Conservation (phyloP, 352 stramenopile species). For the Phytopythium oedochilum region DNA sequence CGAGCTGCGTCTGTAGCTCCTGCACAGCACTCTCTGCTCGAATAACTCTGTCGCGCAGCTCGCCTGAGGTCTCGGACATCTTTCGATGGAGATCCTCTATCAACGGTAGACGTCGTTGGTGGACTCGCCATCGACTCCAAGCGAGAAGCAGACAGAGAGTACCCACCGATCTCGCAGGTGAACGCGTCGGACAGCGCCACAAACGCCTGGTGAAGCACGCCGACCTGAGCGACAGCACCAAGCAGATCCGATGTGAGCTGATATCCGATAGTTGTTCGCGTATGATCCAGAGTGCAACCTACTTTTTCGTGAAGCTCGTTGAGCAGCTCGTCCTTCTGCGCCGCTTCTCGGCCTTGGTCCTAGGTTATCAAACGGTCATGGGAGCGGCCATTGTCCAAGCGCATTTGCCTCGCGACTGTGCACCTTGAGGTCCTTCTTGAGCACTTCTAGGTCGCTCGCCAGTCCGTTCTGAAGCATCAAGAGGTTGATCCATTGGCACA, state of each 20-base stretch:
- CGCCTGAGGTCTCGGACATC: slow-evolving; percentile 12
- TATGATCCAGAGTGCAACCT: neutral
- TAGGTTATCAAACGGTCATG: slow-evolving; percentile 6
- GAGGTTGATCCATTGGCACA: neutral
- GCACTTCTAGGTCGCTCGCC: slow-evolving; percentile 41
- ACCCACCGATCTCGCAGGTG: slow-evolving; percentile 41
- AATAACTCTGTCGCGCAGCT: slow-evolving; percentile 24
- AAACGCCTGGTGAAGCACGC: slow-evolving; percentile 46
- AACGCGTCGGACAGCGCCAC: slow-evolving; percentile 52
- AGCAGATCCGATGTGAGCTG: neutral
- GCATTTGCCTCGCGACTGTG: neutral
- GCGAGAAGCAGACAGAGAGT: no score
- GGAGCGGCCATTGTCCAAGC: neutral
- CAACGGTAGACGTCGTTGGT: neutral
- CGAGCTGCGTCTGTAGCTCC: slow-evolving; percentile 26
- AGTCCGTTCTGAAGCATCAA: slow-evolving; percentile 29
- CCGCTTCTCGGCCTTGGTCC: slow-evolving; percentile 36
- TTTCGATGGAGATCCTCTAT: slow-evolving; percentile 31
- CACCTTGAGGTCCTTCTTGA: slow-evolving; percentile 55
- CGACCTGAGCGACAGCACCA: slow-evolving; percentile 18
- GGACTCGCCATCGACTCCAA: neutral
- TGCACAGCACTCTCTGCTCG: slow-evolving; percentile 27
- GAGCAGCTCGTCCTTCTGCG: slow-evolving; percentile 42
- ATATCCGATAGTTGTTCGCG: neutral
- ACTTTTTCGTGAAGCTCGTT: slow-evolving; percentile 36